phyloP scores from a whole-genome alignment of 2,329 filamentous ascomycete species.

The Ophiostoma perfectum region DNA sequence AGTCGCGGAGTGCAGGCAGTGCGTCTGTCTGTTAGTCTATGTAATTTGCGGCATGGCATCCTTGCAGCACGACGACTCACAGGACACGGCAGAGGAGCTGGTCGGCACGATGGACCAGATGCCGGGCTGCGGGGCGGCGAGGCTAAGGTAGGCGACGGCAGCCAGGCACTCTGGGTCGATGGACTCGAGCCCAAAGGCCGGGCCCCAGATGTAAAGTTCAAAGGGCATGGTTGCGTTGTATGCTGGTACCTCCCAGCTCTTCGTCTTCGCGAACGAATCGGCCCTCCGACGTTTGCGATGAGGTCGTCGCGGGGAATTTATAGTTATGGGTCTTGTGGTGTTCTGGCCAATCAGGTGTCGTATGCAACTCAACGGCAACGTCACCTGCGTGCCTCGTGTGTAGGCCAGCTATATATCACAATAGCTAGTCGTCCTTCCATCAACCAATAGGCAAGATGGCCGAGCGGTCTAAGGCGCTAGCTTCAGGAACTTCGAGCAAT shows the following conservation, averaged over 20 bases:
- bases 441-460: conserved; percentile 20
- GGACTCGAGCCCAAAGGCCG: conserved; percentile 81
- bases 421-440: neutral
- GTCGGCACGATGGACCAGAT: conserved; percentile 66
- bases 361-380: neutral
- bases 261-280: neutral
- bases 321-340: neutral
- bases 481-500: conserved; percentile 11
- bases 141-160: conserved; percentile 68
- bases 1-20: conserved; percentile 51
- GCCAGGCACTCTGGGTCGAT: conserved; percentile 89
- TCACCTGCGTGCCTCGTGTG: too few relatives aligned
- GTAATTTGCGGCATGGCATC: neutral
- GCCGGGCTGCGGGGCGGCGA: conserved; percentile 39
- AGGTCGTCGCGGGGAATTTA: neutral
- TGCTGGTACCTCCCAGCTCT: neutral
- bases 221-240: conserved; percentile 39
- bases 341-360: neutral
- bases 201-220: conserved; percentile 84
- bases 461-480: conserved; percentile 23
- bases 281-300: neutral
- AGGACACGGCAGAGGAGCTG: conserved; percentile 62
- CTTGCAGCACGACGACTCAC: conserved; percentile 19
- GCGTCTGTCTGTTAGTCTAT: conserved; percentile 30
- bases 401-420: neutral